Conservation (phyloP, 2,329 filamentous ascomycete species). For the Sphaerulina vaccinii region DNA sequence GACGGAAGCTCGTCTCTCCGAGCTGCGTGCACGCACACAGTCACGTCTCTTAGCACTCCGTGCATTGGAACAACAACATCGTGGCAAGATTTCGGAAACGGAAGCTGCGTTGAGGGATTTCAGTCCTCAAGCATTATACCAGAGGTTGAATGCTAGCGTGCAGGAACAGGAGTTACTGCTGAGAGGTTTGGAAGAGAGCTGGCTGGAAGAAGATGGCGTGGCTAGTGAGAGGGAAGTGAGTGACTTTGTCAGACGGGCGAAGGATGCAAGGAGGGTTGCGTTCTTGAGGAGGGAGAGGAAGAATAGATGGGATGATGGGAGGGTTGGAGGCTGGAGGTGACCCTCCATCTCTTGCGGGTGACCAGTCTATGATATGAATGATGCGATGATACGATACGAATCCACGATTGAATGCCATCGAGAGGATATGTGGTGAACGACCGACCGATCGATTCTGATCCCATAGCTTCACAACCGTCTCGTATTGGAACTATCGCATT, state of each 20-base stretch:
- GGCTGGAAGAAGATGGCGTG: constrained; percentile 64
- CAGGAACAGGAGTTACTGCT: constrained; percentile 82
- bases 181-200: constrained; percentile 85
- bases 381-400: too few relatives aligned
- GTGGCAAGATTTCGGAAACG: constrained; percentile 83
- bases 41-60: constrained; percentile 79
- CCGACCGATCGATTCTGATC: too few relatives aligned
- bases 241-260: constrained; percentile 80
- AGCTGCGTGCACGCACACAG: constrained; percentile 69
- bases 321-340: constrained; percentile 91
- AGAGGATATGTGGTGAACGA: too few relatives aligned
- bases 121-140: constrained; percentile 82
- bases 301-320: constrained; percentile 91
- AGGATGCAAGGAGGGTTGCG: constrained; percentile 74
- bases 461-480: too few relatives aligned
- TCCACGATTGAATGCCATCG: too few relatives aligned
- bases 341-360: too few relatives aligned
- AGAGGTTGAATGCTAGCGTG: constrained; percentile 71
- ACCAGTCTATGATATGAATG: too few relatives aligned
- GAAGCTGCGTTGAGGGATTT: constrained; percentile 81
- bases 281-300: constrained; percentile 84
- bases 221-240: constrained; percentile 77
- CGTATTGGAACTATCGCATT: too few relatives aligned
- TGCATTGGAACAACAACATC: constrained; percentile 88
- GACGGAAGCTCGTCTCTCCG: constrained; percentile 58